Evolutionary conservation across 2,329 filamentous ascomycete species (phyloP).

Genomic region (Didymella exigua): DNA sequence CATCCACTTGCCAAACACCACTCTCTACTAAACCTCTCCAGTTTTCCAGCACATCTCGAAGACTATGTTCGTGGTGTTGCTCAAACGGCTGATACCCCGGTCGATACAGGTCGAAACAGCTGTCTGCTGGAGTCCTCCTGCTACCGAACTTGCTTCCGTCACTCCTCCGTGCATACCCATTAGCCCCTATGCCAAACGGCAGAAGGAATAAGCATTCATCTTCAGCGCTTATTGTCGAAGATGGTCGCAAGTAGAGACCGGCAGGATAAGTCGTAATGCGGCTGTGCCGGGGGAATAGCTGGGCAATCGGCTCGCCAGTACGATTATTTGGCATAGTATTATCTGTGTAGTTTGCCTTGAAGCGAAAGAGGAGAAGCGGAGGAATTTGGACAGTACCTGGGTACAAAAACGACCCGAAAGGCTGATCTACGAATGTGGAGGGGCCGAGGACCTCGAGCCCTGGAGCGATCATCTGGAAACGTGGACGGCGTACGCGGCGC

Average conservation of each 20-base stretch:
- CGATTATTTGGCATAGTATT: neutral
- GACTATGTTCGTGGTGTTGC: conserved; percentile 9
- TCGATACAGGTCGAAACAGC: conserved; percentile 16
- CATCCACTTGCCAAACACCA: conserved; percentile 26
- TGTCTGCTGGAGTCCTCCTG: conserved; percentile 5
- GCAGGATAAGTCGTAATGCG: conserved; percentile 10
- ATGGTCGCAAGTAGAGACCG: conserved; percentile 20
- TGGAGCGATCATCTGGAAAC: neutral
- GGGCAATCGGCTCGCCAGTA: neutral
- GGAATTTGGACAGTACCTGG: neutral
- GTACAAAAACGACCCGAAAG: neutral
- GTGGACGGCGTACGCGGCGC: neutral
- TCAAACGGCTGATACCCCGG: conserved; percentile 23
- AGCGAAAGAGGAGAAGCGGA: conserved; percentile 8
- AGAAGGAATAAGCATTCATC: conserved; percentile 22
- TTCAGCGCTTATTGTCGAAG: conserved; percentile 5
- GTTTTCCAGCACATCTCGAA: conserved; percentile 20
- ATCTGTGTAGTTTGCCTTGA: neutral
- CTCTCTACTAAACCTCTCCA: conserved; percentile 29
- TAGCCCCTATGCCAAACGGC: conserved; percentile 25
- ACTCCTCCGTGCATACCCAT: conserved; percentile 22
- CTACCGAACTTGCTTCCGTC: conserved; percentile 22
- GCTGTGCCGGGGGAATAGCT: conserved; percentile 1
- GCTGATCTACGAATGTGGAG: neutral
- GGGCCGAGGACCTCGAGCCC: neutral